phyloP scores from a whole-genome alignment of 305 asterid species.

The Fraxinus sp. region DNA sequence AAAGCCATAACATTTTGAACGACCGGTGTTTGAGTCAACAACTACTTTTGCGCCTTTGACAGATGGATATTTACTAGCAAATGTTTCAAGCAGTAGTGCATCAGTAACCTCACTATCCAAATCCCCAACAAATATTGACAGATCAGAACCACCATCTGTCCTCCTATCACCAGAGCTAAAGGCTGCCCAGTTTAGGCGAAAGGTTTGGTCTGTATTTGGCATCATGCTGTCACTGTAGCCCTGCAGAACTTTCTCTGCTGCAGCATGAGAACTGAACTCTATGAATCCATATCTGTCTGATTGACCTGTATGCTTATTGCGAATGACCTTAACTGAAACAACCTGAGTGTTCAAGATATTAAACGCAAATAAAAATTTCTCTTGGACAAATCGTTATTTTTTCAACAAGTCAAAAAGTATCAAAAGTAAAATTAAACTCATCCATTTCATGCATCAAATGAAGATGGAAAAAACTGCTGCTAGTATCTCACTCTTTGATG shows the following conservation, averaged over 20 bases:
- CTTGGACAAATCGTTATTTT: not conserved
- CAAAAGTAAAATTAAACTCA: not conserved
- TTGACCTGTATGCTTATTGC: conserved; percentile 97
- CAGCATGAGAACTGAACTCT: conserved; percentile 72
- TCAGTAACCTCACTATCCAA: conserved; percentile 90
- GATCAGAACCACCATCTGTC: conserved; percentile 73
- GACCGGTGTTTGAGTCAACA: conserved; percentile 81
- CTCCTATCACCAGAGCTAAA: conserved; percentile 90
- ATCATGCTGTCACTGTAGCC: conserved; percentile 63
- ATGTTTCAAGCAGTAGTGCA: conserved; percentile 77
- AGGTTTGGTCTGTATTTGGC: conserved; percentile 86
- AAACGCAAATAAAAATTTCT: not conserved
- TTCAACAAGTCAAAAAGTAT: not conserved
- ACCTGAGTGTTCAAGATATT: conserved; percentile 43
- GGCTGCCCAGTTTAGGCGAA: conserved; percentile 96
- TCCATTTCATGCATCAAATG: not conserved
- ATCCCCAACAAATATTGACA: conserved; percentile 95
- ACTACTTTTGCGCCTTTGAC: conserved; percentile 94
- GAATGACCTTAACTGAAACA: conserved; percentile 78
- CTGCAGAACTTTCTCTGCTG: conserved; percentile 85
- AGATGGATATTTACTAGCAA: conserved; percentile 80
- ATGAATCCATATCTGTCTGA: conserved; percentile 93
- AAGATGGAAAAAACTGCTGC: not conserved
- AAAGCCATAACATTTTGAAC: conserved; percentile 93
- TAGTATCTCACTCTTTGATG: not conserved